Base-by-base conservation (phyloP, 495 filamentous ascomycete genomes). In the Podospora tetraspora region DNA sequence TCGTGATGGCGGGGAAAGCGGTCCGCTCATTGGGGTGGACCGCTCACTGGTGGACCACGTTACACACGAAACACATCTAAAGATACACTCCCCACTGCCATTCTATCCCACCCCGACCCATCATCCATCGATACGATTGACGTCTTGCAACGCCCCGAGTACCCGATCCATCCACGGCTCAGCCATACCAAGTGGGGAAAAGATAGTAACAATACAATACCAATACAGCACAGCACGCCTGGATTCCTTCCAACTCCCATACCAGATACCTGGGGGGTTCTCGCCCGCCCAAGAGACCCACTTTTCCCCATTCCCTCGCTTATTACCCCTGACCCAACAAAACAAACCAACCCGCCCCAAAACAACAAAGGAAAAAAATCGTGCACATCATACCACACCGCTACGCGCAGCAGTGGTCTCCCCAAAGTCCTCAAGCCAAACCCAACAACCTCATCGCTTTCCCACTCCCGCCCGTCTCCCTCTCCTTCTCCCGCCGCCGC, bases 391-490 rank as follows among this genome's bases (percentile, higher is more conserved):
- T 62, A 37, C 10, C 19, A 37, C 59, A 25, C 24, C 59, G 24
- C n/a, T 11, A 1, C 7, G 10, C 59, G 10, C 27, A 61, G 7
- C 12, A 21, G 32, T 29, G 19, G n/a, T 32, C 21, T 30, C 29
- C 21, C 11, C 21, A 10, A 57, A 32, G 11, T 0, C 23, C 62
- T 27, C 23, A 68, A 32, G 29, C 68, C n/a, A 74, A 7, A 4
- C 73, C 73, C 60, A 76, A 65, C 71, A 65, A 72, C 68, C 57
- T 69, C 62, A 73, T 27, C 8, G 74, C 74, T 69, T 76, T 76
- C 29, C 52, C 30, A 30, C 66, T 58, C 25, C 62, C 63, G 11
- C 71, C 71, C 21, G 25, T 22, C 19, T 64, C 66, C 57, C 63
- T 56, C 29, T 61, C 21, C 66, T 68, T 61, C 25, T 62, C 24